Evolutionary conservation across 1,284 basidiomycete species (phyloP), one percentile per base, ranked within the genome.

Genomic region (Ustilago lituana): DNA sequence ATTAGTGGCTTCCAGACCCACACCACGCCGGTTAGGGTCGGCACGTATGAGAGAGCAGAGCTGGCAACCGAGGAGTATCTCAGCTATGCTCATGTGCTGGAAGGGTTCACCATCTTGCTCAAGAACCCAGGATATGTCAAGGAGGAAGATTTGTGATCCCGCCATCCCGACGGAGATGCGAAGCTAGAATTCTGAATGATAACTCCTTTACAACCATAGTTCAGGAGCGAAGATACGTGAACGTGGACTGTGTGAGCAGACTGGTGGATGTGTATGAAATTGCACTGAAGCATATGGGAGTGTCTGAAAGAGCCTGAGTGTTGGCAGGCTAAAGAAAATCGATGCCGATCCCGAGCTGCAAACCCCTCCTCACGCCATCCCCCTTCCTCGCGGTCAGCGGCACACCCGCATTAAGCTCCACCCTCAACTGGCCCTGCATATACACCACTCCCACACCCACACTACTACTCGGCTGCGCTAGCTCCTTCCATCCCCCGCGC

Each of bases 61-160:
- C 84, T 98, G 73, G 96, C 92, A 15, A 98, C 94, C 26, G 96
- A 98, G 83, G 95, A 98, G 84, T 98, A 87, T 83, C 91, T 98
- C 77, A 90, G 93, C 9, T 99, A 91, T 82, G 87, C 89, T 45
- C 88, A 89, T 74, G 71, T 80, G 3, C 53, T 78, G 24, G 72
- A 75, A 52, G 70, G 75, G 64, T 68, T 80, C 51, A 81, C 77
- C 31, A 74, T 84, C 19, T 53, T 84, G 47, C 70, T 72, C 46
- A 84, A 84, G 74, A 84, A 84, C 65, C 81, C 83, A 45, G 83
- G 83, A 3, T 84, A 79, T 62, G 81, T 83, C 57, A 76, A 82
- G 70, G 66, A 76, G 51, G 73, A 73, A 27, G 67, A 70, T 40
- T 36, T 70, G 41, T 70, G 38, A 55, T n/a, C n/a, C n/a, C n/a